Conservation (phyloP, 1,139 yeast species). For the Wickerhamomyces sp. region DNA sequence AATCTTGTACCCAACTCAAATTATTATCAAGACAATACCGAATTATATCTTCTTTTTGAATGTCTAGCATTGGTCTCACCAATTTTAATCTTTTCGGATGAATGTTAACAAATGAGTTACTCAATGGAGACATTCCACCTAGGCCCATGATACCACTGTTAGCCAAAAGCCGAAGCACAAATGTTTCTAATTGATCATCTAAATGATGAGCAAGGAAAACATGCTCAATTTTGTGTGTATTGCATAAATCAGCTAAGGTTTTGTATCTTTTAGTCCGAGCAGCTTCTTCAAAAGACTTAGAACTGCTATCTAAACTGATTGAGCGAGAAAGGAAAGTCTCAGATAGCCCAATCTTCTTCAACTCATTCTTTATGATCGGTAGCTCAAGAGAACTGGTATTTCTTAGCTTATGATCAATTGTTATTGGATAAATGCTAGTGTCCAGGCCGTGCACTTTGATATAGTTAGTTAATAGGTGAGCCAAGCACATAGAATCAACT, state of each 20-base stretch:
- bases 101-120: slow-evolving; percentile 19
- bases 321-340: slow-evolving; percentile 7
- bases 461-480: slow-evolving; percentile 39
- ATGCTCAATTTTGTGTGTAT: slow-evolving; percentile 25
- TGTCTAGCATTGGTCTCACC: slow-evolving; percentile 51
- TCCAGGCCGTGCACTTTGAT: slow-evolving; percentile 24
- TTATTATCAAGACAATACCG: slow-evolving; percentile 38
- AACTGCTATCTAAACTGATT: slow-evolving; percentile 17
- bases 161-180: slow-evolving; percentile 47
- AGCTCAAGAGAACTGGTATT: slow-evolving; percentile 40
- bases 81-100: slow-evolving; percentile 25
- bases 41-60: slow-evolving; percentile 41
- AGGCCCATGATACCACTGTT: slow-evolving; percentile 62
- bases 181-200: slow-evolving; percentile 74
- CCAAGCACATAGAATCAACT: slow-evolving; percentile 71
- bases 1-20: slow-evolving; percentile 65
- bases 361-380: slow-evolving; percentile 12
- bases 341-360: slow-evolving; percentile 13
- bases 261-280: slow-evolving; percentile 54
- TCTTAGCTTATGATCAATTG: slow-evolving; percentile 57
- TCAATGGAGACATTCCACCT: slow-evolving; percentile 31
- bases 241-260: slow-evolving; percentile 37
- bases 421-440: slow-evolving; percentile 41
- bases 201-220: slow-evolving; percentile 62
- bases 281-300: slow-evolving; percentile 42